These are phyloP conservation scores for Spathaspora arborariae DNA, from an alignment of 805 yeast species.

Conservation along the genomic window DNA sequence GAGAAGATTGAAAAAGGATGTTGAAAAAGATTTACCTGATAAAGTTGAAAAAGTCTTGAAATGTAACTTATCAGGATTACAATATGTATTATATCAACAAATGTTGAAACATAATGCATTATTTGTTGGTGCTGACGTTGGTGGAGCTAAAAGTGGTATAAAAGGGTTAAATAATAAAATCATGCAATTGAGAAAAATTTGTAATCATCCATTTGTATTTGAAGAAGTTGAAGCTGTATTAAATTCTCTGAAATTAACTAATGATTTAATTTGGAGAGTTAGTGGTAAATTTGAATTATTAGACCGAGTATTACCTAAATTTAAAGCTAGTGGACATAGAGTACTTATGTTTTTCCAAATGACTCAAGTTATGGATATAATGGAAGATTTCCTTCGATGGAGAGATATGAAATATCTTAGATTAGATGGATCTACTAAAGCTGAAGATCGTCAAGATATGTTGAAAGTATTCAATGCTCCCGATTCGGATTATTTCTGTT, in stretches of 20 bases:
- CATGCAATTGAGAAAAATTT: constrained; percentile 81
- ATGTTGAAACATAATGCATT: constrained; percentile 71
- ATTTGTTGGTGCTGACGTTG: constrained; percentile 60
- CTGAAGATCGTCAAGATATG: constrained; percentile 78
- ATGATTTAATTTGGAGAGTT: constrained; percentile 68
- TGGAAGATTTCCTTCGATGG: constrained; percentile 77
- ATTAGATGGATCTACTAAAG: constrained; percentile 79
- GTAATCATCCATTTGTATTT: constrained; percentile 85
- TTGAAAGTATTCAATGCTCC: constrained; percentile 73
- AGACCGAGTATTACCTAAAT: constrained; percentile 72
- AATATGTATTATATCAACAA: constrained; percentile 66
- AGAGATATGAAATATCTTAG: constrained; percentile 67
- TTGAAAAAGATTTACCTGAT: constrained; percentile 81
- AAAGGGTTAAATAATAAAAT: constrained; percentile 78
- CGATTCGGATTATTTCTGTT: constrained; percentile 71
- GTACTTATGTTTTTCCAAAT: constrained; percentile 82
- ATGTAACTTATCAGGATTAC: constrained; percentile 73
- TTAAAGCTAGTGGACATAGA: constrained; percentile 70
- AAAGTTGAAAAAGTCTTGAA: constrained; percentile 80
- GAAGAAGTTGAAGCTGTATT: constrained; percentile 74
- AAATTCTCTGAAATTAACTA: constrained; percentile 59
- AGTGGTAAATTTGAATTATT: constrained; percentile 79
- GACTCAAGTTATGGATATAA: constrained; percentile 88
- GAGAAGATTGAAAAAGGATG: constrained; percentile 83
- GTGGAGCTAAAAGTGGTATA: constrained; percentile 60